phyloP scores from a whole-genome alignment of 768 basidiomycete species.

The Lactarius indigo region DNA sequence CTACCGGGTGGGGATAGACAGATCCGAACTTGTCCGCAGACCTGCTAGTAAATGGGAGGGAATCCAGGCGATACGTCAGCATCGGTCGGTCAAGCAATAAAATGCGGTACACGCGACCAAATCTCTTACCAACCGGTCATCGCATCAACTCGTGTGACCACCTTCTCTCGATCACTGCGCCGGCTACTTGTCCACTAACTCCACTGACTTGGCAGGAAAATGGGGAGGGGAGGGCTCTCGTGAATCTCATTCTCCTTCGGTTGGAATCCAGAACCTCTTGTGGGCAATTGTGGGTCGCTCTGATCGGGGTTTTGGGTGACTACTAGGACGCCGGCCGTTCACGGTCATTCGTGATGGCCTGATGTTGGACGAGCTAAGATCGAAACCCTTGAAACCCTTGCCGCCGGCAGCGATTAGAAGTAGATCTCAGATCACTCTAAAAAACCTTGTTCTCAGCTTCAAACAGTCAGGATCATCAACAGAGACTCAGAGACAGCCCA shows the following conservation, averaged over 20 bases:
- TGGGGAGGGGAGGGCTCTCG: too few relatives aligned
- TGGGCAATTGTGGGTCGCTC: too few relatives aligned
- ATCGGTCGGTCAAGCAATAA: neutral
- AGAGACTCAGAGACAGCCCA: neutral
- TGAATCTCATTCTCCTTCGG: too few relatives aligned
- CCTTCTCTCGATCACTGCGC: neutral
- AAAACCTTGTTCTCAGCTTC: too few relatives aligned
- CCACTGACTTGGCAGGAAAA: too few relatives aligned
- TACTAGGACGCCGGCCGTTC: too few relatives aligned
- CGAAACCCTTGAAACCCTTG: neutral
- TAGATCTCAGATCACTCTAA: neutral
- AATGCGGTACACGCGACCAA: neutral
- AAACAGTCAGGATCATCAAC: neutral
- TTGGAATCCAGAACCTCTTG: too few relatives aligned
- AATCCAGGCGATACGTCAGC: neutral
- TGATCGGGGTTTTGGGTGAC: too few relatives aligned
- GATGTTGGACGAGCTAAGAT: too few relatives aligned
- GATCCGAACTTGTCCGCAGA: neutral
- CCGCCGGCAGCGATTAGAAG: neutral
- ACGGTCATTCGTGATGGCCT: too few relatives aligned
- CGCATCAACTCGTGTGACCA: neutral
- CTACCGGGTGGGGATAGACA: neutral
- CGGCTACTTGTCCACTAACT: neutral
- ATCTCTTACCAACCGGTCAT: neutral
- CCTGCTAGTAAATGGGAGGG: neutral